These are phyloP conservation scores for Pachyrhizus erosus DNA, from an alignment of 306 rosid species.

Conservation along the genomic window DNA sequence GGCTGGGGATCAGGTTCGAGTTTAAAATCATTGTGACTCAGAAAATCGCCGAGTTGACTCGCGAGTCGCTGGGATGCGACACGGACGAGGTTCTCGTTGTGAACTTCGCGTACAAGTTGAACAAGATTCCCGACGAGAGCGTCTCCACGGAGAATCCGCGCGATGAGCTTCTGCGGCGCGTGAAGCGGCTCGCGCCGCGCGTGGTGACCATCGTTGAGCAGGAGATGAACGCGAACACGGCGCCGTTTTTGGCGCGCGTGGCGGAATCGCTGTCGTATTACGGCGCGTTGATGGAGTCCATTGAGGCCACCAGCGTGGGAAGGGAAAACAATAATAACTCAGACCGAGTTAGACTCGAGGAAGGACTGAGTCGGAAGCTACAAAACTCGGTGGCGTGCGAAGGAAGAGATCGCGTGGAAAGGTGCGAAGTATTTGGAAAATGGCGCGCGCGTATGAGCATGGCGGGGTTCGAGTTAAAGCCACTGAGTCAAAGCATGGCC, in stretches of 20 bases:
- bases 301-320: constrained; percentile 45
- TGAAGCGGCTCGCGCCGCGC: constrained; percentile 66
- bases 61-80: constrained; percentile 70
- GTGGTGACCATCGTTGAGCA: constrained; percentile 82
- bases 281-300: constrained; percentile 63
- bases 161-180: constrained; percentile 84
- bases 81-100: constrained; percentile 66
- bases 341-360: constrained; percentile 64
- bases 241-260: constrained; percentile 80
- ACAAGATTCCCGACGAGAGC: constrained; percentile 86
- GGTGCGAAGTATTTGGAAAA: constrained; percentile 93
- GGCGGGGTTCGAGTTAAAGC: constrained; percentile 82
- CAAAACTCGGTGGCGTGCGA: constrained; percentile 80
- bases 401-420: constrained; percentile 87
- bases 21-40: constrained; percentile 42
- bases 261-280: constrained; percentile 66
- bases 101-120: constrained; percentile 80
- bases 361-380: constrained; percentile 68
- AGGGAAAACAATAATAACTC: constrained; percentile 4
- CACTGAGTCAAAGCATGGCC: constrained; percentile 64
- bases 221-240: constrained; percentile 85
- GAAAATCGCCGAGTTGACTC: constrained; percentile 70
- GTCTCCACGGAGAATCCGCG: constrained; percentile 90
- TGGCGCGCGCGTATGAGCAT: constrained; percentile 95
- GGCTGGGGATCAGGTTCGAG: constrained; percentile 48